Conservation (phyloP, 1,139 yeast genomes). For the Pneumocystis carinii region DNA sequence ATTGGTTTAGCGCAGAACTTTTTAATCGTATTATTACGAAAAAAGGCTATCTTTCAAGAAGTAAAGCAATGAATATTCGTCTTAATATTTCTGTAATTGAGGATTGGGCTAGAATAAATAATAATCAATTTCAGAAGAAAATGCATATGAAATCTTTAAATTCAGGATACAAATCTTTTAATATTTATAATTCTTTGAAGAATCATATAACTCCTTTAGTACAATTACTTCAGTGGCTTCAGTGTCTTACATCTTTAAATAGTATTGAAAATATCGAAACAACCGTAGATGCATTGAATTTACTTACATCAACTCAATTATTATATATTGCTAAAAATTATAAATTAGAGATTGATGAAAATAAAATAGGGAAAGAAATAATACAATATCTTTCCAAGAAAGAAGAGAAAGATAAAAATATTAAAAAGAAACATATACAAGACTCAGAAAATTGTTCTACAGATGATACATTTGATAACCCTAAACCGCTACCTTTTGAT, state of each 20-base stretch:
- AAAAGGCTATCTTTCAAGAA: constrained; percentile 56
- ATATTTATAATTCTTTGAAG: constrained; percentile 35
- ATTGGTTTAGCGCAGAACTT: constrained; percentile 57
- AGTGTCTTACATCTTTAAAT: constrained; percentile 58
- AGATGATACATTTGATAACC: background rate
- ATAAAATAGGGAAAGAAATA: constrained; percentile 25
- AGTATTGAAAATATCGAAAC: constrained; percentile 44
- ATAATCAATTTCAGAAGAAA: constrained; percentile 20
- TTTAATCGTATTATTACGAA: constrained; percentile 60
- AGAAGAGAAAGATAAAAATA: constrained; percentile 11
- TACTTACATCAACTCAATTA: constrained; percentile 55
- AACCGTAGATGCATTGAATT: constrained; percentile 30
- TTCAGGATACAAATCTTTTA: constrained; percentile 24
- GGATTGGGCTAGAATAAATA: constrained; percentile 83
- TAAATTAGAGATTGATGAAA: constrained; percentile 72
- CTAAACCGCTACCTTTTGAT: background rate
- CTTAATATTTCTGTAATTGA: constrained; percentile 73
- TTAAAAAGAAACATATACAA: background rate
- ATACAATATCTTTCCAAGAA: constrained; percentile 12
- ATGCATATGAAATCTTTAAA: constrained; percentile 9
- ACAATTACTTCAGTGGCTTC: constrained; percentile 79
- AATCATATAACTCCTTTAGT: constrained; percentile 57
- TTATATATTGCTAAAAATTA: constrained; percentile 60
- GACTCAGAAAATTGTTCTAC: constrained; percentile 3
- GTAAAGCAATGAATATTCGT: constrained; percentile 78